These are phyloP conservation scores for Volutella citrinella DNA, from an alignment of 2,329 filamentous ascomycete species.

Conservation along the genomic window DNA sequence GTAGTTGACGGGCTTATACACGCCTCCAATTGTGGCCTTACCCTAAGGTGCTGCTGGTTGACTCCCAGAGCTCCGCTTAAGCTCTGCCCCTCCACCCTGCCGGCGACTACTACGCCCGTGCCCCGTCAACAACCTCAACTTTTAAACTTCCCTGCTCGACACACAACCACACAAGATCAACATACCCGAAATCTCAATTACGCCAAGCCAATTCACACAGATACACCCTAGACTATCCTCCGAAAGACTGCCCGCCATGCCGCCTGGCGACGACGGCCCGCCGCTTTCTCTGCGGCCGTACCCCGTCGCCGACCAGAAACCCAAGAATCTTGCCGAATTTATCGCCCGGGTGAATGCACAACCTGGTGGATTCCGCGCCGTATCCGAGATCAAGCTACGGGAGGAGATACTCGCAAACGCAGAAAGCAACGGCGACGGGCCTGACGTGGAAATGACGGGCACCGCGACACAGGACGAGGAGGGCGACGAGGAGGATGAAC, in stretches of 20 bases:
- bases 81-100: conserved; percentile 1
- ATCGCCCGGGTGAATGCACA: conserved; percentile 81
- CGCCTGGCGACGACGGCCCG: conserved; percentile 29
- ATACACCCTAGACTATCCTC: neutral
- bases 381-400: conserved; percentile 71
- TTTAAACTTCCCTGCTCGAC: neutral
- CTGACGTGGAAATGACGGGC: conserved; percentile 43
- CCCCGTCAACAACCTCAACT: neutral
- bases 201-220: neutral
- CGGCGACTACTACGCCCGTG: neutral
- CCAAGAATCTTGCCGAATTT: conserved; percentile 66
- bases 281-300: conserved; percentile 37
- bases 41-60: no score
- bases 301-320: conserved; percentile 53
- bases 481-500: conserved; percentile 44
- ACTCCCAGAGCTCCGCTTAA: no score
- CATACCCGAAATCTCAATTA: neutral
- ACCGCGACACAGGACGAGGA: conserved; percentile 29
- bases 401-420: conserved; percentile 58
- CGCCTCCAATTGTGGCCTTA: no score
- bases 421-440: conserved; percentile 39
- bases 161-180: neutral
- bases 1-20: no score
- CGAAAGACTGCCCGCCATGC: conserved; percentile 26
- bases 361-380: conserved; percentile 71